Evolutionary conservation across 805 yeast genomes (phyloP), one percentile per base, ranked within the genome.

Genomic region (Tetrapisispora phaffii): DNA sequence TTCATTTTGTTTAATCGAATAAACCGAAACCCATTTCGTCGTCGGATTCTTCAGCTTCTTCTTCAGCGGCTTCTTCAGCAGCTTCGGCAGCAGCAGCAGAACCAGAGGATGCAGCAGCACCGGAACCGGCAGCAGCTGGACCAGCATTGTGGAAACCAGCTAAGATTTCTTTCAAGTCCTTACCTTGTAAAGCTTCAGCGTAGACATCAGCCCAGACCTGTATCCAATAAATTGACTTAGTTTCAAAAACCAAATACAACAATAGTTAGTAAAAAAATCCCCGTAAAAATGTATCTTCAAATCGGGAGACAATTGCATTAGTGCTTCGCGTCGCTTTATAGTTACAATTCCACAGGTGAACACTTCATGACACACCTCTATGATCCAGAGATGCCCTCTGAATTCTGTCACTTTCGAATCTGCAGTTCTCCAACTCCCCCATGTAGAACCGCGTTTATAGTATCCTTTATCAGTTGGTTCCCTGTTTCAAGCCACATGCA

Each of bases 11-110:
- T 75, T 83, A 85, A 73, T 84, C 95, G 77, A 85, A 85, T 74
- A 85, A 78, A 76, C 93, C 93, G 81, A 84, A 80, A 63, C 93
- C 94, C 93, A 85, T 82, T 74, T 83, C 94, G 64, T 80, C 88
- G 67, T 81, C 88, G 55, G 83, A 78, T 70, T 77, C 85, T 65
- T 79, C 85, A 50, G 62, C 78, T 62, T 70, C 79, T 60, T 70
- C 81, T 53, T 62, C 77, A 43, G 72, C 83, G 42, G 72, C 83
- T 55, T 73, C 80, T 56, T 69, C 84, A 51, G 72, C 87, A 47
- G 60, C 78, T 46, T 65, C 74, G 47, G 63, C 73, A 48, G 63
- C 72, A 54, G 63, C 72, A 54, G 68, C 70, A 60, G 67, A 71
- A 52, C 66, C 73, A 54, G 67, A 73, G 55, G 72, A 72, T 52